A percentile compares a stretch with the other conserved stretches of the same genome.
These are phyloP conservation scores for Solanum megistacrolobum DNA, from an alignment of 257 asterid genomes.

Conservation along the genomic window DNA sequence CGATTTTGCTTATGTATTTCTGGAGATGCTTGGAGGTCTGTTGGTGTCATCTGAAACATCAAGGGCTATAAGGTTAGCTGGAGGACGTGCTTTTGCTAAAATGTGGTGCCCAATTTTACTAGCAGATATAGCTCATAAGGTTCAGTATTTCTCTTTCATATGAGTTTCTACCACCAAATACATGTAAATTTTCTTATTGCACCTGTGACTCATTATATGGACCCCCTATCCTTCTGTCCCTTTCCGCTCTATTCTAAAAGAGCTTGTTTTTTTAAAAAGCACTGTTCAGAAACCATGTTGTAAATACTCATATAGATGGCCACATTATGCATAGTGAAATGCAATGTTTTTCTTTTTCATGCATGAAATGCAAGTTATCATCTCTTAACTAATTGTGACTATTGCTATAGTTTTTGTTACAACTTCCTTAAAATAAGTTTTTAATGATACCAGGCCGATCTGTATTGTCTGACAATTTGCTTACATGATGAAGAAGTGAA, in stretches of 20 bases:
- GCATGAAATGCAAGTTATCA: neutral
- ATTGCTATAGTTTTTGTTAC: neutral
- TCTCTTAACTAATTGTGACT: neutral
- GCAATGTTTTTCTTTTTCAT: neutral
- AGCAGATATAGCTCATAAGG: conserved; percentile 76
- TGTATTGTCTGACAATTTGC: neutral
- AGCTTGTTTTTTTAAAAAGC: neutral
- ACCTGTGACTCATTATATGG: neutral
- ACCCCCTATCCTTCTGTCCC: neutral
- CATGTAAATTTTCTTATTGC: neutral
- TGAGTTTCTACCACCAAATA: neutral
- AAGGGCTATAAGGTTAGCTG: conserved; percentile 50
- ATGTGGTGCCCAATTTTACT: conserved; percentile 41
- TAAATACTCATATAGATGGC: neutral
- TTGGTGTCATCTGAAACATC: conserved; percentile 37
- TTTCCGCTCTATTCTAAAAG: neutral
- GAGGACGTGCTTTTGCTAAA: conserved; percentile 45
- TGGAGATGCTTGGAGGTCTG: conserved; percentile 53
- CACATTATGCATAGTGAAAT: neutral
- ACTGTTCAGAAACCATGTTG: neutral
- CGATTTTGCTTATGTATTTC: conserved; percentile 64
- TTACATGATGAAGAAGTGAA: conserved; percentile 2
- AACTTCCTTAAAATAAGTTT: neutral
- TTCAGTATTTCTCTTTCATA: conserved; percentile 22
- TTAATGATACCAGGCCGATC: neutral